phyloP scores from a whole-genome alignment of 441 rosid species.

The Brassica balearica region DNA sequence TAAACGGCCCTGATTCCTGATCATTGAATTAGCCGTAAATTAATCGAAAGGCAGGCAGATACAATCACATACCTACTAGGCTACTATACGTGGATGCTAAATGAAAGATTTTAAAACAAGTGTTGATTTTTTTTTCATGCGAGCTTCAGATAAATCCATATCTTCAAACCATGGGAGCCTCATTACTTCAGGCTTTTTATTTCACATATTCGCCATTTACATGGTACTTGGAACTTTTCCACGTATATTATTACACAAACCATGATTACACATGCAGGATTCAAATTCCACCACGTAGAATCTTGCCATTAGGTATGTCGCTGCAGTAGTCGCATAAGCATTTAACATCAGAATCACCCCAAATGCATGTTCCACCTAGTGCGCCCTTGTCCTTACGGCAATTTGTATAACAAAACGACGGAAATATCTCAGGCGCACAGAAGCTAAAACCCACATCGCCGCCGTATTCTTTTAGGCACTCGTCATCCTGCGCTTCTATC shows the following conservation, averaged over 20 bases:
- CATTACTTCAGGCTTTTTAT: neutral
- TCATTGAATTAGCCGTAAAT: neutral
- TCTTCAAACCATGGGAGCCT: neutral
- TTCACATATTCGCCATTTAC: neutral
- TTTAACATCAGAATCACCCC: slow-evolving; percentile 14
- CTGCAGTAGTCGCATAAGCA: slow-evolving; percentile 43
- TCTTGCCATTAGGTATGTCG: slow-evolving; percentile 11
- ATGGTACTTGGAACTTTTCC: neutral
- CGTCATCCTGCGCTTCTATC: slow-evolving; percentile 30
- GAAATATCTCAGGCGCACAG: slow-evolving; percentile 34
- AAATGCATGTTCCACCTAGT: slow-evolving; percentile 29
- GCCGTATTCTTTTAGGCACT: slow-evolving; percentile 35
- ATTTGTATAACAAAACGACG: slow-evolving; percentile 22
- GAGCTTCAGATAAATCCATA: neutral
- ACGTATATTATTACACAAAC: neutral
- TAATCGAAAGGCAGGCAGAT: neutral
- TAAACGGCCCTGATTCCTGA: too few relatives aligned
- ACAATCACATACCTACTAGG: neutral
- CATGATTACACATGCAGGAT: slow-evolving; percentile 6
- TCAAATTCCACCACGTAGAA: neutral
- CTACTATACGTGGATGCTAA: neutral
- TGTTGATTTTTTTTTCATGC: neutral
- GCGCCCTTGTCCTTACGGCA: slow-evolving; percentile 33
- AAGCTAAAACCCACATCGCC: slow-evolving; percentile 33
- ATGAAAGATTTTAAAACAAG: neutral